Evolutionary conservation across 306 rosid genomes (phyloP), one percentile per base, ranked within the genome.

Genomic region (Begonia loranthoides): DNA sequence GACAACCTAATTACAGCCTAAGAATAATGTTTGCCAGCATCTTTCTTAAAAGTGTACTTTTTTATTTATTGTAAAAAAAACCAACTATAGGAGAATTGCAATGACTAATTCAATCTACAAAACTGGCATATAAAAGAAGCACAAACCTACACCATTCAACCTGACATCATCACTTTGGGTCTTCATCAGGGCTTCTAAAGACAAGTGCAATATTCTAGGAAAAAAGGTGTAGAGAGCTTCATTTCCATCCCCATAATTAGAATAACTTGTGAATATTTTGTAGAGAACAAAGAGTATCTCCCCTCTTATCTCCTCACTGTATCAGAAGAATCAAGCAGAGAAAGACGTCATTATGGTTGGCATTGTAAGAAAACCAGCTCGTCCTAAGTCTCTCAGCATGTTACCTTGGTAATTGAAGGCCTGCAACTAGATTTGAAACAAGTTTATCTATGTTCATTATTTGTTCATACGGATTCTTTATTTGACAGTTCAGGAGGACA

Each of bases 351-450:
- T 49, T 17, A 56, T 41, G 44, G 28, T 49, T 28, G 40, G 2
- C 36, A 15, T 15, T 45, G 56, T 56, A 49, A 59, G 10, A 41
- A 28, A 43, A 63, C 46, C 33, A 10, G 15, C 44, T 21, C 48
- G 51, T 36, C 17, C 44, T 38, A 58, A 50, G 51, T 50, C 21
- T 47, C 66, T 51, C 41, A 47, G 15, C 54, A 33, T 52, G 14
- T 73, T 59, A 86, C 99, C 95, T 82, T 6, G 99, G 95, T 60
- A 90, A 68, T 56, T 78, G 86, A 68, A 90, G 95, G 15, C 95
- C 99, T 9, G 69, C 70, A 41, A 86, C 76, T 43, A 90, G 94
- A 74, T 76, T 70, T 49, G 74, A 66, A 57, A 83, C 55, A 56
- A 90, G 92, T 55, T 68, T 62, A 61, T 43, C 45, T 13, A 68